A percentile compares a stretch with the other conserved stretches of the same genome.
Evolutionary conservation across 148 eudicot species (phyloP).

Genomic region (Vaccinium corymbosum): DNA sequence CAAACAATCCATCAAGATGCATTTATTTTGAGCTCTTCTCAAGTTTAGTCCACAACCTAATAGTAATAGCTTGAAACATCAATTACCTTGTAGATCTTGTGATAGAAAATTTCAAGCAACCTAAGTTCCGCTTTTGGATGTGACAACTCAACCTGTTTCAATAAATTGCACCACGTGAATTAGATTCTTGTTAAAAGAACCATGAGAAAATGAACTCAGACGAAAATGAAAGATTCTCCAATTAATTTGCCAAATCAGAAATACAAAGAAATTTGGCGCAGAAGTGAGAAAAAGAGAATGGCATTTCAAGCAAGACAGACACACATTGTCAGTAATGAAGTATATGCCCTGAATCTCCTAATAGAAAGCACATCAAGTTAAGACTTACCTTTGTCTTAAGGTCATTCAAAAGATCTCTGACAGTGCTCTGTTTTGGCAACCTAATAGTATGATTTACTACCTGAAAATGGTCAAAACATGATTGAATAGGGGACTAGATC

Average conservation of each 20-base stretch:
- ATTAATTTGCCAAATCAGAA: not conserved
- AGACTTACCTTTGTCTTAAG: constrained; percentile 63
- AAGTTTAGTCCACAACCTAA: not conserved
- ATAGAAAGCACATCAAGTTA: not conserved
- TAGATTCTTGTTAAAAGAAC: not conserved
- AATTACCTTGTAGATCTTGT: constrained; percentile 90
- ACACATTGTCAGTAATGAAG: not conserved
- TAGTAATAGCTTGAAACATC: not conserved
- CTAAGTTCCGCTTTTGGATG: constrained; percentile 86
- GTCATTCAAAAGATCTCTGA: constrained; percentile 67
- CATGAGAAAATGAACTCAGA: constrained; percentile 3
- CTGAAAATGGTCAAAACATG: constrained; percentile 37
- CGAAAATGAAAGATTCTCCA: not conserved
- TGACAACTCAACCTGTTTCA: constrained; percentile 74
- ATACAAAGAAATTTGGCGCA: not conserved
- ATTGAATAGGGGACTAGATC: not conserved
- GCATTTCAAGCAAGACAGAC: not conserved
- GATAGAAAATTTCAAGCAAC: constrained; percentile 82
- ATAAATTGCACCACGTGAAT: not conserved
- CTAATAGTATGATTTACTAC: constrained; percentile 61
- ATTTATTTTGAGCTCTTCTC: not conserved
- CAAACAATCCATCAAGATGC: not conserved
- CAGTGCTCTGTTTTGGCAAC: constrained; percentile 76
- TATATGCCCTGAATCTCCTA: not conserved
- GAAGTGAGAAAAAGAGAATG: not conserved